Base-by-base conservation (phyloP, 2,329 filamentous ascomycete genomes). In the Parafenestella ontariensis region DNA sequence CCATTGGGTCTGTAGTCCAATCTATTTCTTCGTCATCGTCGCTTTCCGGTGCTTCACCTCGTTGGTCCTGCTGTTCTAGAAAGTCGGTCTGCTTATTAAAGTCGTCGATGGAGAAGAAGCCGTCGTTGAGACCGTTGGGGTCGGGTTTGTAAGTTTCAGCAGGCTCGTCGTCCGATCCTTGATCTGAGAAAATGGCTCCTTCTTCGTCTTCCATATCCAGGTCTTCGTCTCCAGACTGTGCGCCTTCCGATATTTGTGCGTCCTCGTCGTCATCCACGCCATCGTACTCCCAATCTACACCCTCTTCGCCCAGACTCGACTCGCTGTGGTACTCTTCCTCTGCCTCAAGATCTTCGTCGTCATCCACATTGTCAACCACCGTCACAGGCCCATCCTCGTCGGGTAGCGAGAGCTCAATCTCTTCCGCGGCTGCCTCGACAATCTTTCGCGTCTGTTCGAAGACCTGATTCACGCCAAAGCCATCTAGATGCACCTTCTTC, bases 101-200 rank as follows among this genome's bases (percentile, higher is more conserved):
- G 55, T 96, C 88, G 68, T 98, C 93, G 67, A 99, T 94, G 15
- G 92, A 96, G 79, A 99, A 99, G 79, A 99, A 99, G 5, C 92
- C 94, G 71, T 99, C 95, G 69, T 99, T 98, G 28, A 99, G 85
- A 6, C 92, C 92, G 70, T 95, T 83, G 3, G 87, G 87, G 69
- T 98, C 92, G 64, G 88, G 82, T 8, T 87, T 79, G 55, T 89
- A 88, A 34, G 85, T 83, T 44, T 83, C 83, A 1, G 78, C 75
- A 4, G 79, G 74, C 40, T 81, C 78, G 18, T 83, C 66, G 10
- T 69, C 67, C 5, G 62, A 65, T 2, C 83, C 81, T 1, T 83
- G 81, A 8, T 76, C 74, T 1, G 66, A 71, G 44, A 71, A 69
- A 0, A 70, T 61, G n/a, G 60, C 69, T 8, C 70, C 61, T 7